Evolutionary conservation across 495 filamentous ascomycete species (phyloP), one percentile per base, ranked within the genome.

Genomic region (Podospora bellae-mahoneyi): DNA sequence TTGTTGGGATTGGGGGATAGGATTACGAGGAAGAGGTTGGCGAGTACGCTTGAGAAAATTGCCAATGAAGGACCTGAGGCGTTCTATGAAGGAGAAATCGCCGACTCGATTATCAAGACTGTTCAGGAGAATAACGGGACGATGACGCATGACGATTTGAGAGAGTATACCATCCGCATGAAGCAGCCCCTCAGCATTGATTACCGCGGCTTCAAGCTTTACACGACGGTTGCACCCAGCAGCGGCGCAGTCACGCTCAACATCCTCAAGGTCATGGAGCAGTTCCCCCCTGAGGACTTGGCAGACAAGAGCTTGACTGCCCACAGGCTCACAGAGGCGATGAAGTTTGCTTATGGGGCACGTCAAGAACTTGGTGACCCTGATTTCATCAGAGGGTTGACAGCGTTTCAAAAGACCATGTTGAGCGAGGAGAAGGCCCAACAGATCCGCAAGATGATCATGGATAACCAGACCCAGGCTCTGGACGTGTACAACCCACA

Each of bases 311-410:
- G 80, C 62, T 67, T 83, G 0, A 93, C 87, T 20, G 89, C 89
- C 2, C 94, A 97, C 78, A 86, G 92, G 4, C 82, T 97, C 64
- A 88, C 92, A 68, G 94, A 97, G 78, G 90, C 91, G 2, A 92
- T 95, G 75, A 86, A 93, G 19, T 97, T 94, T 78, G 92, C 87
- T 1, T 97, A 97, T 76, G 94, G 77, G 83, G 89, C 85, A 78
- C 78, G 86, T 81, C 34, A 77, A 23, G 81, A 89, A 3, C 81
- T 97, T 2, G 94, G 92, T 18, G 94, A 97, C 75, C 94, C 94
- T 0, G 78, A 75, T 0, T 97, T 91, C 74, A 82, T 94, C 3
- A 63, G 78, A 3, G 84, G 86, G 32, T 76, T 93, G 62, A 76
- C 81, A 5, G 75, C 80, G 26, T 72, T 75, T 53, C 76, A 84